Base-by-base conservation (phyloP, 306 rosid genomes). In the Prunus campanulata region DNA sequence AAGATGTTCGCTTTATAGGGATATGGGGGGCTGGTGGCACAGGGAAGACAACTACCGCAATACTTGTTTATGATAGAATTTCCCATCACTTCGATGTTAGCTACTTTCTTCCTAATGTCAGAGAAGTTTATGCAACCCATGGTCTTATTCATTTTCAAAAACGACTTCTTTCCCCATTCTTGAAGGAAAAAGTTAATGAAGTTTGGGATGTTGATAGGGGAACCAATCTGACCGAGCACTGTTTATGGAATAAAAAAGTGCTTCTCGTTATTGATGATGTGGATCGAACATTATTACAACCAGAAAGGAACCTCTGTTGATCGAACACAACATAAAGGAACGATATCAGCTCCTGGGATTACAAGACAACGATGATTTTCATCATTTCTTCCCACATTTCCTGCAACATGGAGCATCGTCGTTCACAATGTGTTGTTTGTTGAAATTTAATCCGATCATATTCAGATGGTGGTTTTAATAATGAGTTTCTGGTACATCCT, bases 21-120 rank as follows among this genome's bases (percentile, higher is more conserved):
- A 54, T 54, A 54, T 54, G 22, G 24, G 60, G 60, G 6, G 3
- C 0, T 8, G 12, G 59, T 52, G 22, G 22, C 14, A 52, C 4
- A 8, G 59, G 59, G 3, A 52, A 77, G 74, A 77, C 80, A 6
- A 77, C 68, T 1, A 24, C 68, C 20, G 80, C 80, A 3, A 19
- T 20, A 61, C 50, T 13, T 11, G 12, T 29, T 56, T 77, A 67
- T 10, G 29, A 46, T n/a, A 47, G 35, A 39, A 54, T 67, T 8
- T 19, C 18, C 1, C 57, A 56, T 13, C 12, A 68, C 32, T 77
- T 67, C n/a, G 57, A 77, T 18, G 74, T 32, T 68, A 61, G 56
- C 18, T 27, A 64, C 74, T 68, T 77, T 32, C 32, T 77, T 51
- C 22, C 61, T 1, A n/a, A 68, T 19, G 72, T 68, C 24, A 70